Evolutionary conservation across 345 rosid species (phyloP), one percentile per base, ranked within the genome.

Genomic region (Populus ilicifolia): DNA sequence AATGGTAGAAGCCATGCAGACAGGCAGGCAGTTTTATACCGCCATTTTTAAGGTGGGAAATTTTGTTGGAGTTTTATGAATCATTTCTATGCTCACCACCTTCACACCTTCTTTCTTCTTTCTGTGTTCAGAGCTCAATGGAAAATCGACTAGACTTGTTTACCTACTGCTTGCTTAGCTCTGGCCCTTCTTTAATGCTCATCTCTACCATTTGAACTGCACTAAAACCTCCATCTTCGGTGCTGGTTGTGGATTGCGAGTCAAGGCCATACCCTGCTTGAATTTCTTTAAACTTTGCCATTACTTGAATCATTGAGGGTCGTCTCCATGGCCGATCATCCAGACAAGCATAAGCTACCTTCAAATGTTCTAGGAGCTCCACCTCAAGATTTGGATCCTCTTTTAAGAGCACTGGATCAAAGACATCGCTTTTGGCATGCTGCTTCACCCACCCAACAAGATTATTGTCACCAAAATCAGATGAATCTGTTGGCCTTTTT

Each of bases 391-490:
- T 80, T 4, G 97, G 93, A 67, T 94, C 97, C 79, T 92, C 97
- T 73, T 87, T 91, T 85, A 90, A 71, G 2, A 96, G 88, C 72
- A 78, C 88, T 0, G 89, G 95, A 84, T 96, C 99, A 2, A 96
- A 90, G 4, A 96, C 97, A 18, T 96, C 89, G n/a, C 86, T 91
- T 67, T 91, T 96, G 0, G 95, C 98, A 0, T 94, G 97, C 83
- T 90, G 97, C 78, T 90, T 96, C 68, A 96, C 98, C 99, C 99
- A 96, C 65, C 99, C 99, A 0, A 96, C 99, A 29, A 96, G 89
- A 80, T 96, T 96, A 79, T 96, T 94, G 84, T 96, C 99, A 18
- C 99, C 99, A 7, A 96, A 96, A 83, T 94, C 98, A 0, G 95
- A 90, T 2, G 99, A 92, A 83, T 96, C 97, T 0, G 99, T 96